Evolutionary conservation across 176 grass and related monocot species (phyloP), one percentile per base, ranked within the genome.

Genomic region (Coix lacrymajobi): DNA sequence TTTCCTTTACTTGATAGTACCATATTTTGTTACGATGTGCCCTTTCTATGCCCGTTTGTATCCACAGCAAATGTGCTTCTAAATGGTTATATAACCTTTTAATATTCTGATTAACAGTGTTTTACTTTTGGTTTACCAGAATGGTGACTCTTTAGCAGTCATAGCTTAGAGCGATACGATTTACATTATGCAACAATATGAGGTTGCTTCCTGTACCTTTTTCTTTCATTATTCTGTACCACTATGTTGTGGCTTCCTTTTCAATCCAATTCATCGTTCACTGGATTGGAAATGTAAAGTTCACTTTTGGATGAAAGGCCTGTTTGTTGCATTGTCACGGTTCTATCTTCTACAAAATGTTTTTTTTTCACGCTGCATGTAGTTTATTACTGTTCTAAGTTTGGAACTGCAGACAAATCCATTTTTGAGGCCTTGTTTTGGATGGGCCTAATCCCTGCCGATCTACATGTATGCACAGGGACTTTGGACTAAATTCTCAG

Each of bases 121-220:
- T 54, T 65, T 26, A 34, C 60, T 76, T 83, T 75, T 83, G 43
- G 48, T 54, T 76, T 56, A 25, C 76, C 24, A 37, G 33, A 76
- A 67, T 66, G 11, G 45, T 25, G 46, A 56, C 8, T 65, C 41
- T 75, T 48, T 37, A 13, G 19, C 34, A 49, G 30, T 75, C n/a
- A 44, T 66, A 49, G 22, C 20, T 24, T 73, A 44, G 69, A 61
- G n/a, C 3, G 48, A 64, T 37, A 28, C 7, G 20, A 74, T 83
- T 63, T 48, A 33, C 31, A 26, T 29, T 69, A 60, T 81, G 49
- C 6, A 46, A 61, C 54, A 71, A 60, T 45, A 62, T 29, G 45
- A 49, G 13, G 24, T 66, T 36, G 29, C 54, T 22, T 46, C 56
- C 29, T 36, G 69, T 83, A 32, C 36, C 2, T 20, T 60, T n/a